These are phyloP conservation scores for Thalassiosira ordinaria DNA, from an alignment of 352 stramenopile species.

Conservation along the genomic window DNA sequence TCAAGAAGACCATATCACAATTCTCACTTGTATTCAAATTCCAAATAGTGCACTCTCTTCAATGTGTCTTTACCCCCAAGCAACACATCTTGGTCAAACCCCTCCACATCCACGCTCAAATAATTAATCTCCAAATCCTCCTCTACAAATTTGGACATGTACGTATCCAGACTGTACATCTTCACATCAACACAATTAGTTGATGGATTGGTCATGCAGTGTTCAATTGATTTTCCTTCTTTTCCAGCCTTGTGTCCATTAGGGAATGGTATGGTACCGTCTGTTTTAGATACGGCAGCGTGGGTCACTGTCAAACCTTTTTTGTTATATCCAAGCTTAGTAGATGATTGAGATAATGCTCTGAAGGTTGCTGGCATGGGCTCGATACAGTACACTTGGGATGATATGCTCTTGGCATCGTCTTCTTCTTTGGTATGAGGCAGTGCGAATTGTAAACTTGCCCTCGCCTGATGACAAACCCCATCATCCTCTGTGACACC, in stretches of 20 bases:
- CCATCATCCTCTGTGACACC: constrained; percentile 5
- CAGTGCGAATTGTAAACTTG: constrained; percentile 19
- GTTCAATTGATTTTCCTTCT: constrained; percentile 38
- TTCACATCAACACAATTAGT: constrained; percentile 37
- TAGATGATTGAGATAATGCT: constrained; percentile 15
- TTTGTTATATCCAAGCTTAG: constrained; percentile 15
- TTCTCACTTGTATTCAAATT: constrained; percentile 47
- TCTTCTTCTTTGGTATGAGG: background rate
- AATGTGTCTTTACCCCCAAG: constrained; percentile 22
- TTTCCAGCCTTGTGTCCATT: background rate
- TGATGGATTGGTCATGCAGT: constrained; percentile 16
- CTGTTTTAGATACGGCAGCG: constrained; percentile 38
- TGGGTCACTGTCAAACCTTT: constrained; percentile 48
- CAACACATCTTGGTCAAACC: constrained; percentile 54
- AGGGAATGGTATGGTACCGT: constrained; percentile 32
- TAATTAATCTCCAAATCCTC: constrained; percentile 41
- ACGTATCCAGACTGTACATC: constrained; percentile 52
- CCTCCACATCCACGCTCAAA: constrained; percentile 51
- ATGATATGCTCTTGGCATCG: background rate
- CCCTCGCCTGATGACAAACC: constrained; percentile 41
- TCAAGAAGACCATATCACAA: background rate
- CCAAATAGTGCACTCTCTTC: constrained; percentile 33
- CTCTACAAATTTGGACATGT: constrained; percentile 31
- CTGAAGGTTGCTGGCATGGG: constrained; percentile 53
- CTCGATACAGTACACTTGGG: constrained; percentile 65